Evolutionary conservation across 768 basidiomycete species (phyloP), one percentile per base, ranked within the genome.

Genomic region (Phylloporus sp.): DNA sequence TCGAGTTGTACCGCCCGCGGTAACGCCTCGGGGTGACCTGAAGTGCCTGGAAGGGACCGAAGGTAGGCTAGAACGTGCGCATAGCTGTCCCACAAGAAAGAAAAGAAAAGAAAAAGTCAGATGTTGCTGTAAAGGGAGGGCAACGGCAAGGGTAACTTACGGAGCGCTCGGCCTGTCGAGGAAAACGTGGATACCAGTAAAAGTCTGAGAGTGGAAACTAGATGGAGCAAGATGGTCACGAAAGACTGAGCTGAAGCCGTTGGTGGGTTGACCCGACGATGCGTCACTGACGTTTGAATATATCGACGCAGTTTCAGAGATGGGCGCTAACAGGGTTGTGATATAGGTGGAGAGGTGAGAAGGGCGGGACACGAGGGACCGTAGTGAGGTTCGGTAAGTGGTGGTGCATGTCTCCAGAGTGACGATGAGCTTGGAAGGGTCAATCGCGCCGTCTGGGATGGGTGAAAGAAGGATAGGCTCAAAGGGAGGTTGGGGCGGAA

Each of bases 151-250:
- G 22, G n/a, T 11, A 9, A 76, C 87, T 72, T 66, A 90, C 86
- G 89, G 84, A 24, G 80, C 71, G 55, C 88, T 89, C 1, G 89
- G 77, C 21, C 89, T 74, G 60, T 92, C 89, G 20, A 92, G 70
- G 67, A 92, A 92, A 13, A 91, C 56, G 52, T 89, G 84, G 28
- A 90, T 64, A 35, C 65, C 71, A 29, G 68, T 67, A 6, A 77
- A 71, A 3, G 72, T 60, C 21, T 71, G 73, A 1, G 68, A 55
- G 4, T 82, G 59, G 31, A 79, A 66, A 6, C 81, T 82, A 44
- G 80, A 78, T 7, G 82, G 77, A 13, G 76, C 66, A 8, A 86
- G 76, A 53, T 88, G 86, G 23, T 78, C 74, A 32, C 73, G 77
- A 59, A 86, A 82, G 49, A 75, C 70, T 0, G 76, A 60, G 15